Conservation (phyloP, 441 rosid species). For the Gossypium aridum region DNA sequence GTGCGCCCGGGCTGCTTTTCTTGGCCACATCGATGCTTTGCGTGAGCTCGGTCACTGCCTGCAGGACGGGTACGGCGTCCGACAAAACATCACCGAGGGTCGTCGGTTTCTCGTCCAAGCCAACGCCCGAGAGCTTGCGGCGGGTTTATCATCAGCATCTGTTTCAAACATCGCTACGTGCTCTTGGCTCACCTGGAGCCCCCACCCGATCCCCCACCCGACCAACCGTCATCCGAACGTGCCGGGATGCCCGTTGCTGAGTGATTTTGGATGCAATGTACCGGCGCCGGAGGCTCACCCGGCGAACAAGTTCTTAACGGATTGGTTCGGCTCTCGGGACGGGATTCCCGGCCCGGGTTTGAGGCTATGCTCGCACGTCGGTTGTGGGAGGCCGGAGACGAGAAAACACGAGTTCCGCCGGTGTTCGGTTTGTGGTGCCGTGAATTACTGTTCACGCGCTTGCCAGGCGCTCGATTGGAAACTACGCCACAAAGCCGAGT, state of each 20-base stretch:
- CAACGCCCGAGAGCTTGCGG: slow-evolving; percentile 77
- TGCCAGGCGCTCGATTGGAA: slow-evolving; percentile 98
- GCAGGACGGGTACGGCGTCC: slow-evolving; percentile 89
- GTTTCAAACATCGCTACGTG: slow-evolving; percentile 22
- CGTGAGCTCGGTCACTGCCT: slow-evolving; percentile 96
- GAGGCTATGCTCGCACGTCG: slow-evolving; percentile 69
- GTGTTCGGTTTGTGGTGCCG: slow-evolving; percentile 88
- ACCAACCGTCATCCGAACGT: slow-evolving; percentile 24
- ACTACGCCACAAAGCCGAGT: slow-evolving; percentile 71
- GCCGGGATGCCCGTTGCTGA: slow-evolving; percentile 55
- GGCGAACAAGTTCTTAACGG: slow-evolving; percentile 56
- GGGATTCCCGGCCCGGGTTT: slow-evolving; percentile 44
- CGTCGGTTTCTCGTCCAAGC: slow-evolving; percentile 86
- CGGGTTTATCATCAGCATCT: slow-evolving; percentile 43
- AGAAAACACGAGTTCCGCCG: slow-evolving; percentile 83
- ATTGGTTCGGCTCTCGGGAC: slow-evolving; percentile 52
- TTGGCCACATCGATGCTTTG: slow-evolving; percentile 77
- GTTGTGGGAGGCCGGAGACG: slow-evolving; percentile 91
- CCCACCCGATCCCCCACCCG: slow-evolving; percentile 24
- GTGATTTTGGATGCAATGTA: slow-evolving; percentile 93
- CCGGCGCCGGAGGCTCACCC: slow-evolving; percentile 84
- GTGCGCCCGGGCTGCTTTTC: slow-evolving; percentile 80
- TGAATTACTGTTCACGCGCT: slow-evolving; percentile 92
- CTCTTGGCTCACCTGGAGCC: slow-evolving; percentile 54
- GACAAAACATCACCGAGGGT: slow-evolving; percentile 74